Conservation (phyloP, 305 asterid genomes). For the Fraxinus greggii region DNA sequence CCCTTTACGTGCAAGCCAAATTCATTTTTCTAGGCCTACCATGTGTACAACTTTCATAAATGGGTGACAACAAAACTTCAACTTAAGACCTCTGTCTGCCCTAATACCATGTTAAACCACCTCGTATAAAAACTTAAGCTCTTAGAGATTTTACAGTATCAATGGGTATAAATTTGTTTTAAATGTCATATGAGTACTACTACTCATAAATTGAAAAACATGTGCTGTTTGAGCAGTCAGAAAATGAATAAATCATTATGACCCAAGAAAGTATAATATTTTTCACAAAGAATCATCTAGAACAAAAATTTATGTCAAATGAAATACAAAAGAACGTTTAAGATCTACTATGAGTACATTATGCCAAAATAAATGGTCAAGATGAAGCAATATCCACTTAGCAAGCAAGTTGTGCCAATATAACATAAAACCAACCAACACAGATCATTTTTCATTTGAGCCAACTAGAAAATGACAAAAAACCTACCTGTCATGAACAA, state of each 20-base stretch:
- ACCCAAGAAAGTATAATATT: background rate
- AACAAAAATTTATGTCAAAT: background rate
- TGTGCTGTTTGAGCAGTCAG: background rate
- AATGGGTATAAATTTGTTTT: background rate
- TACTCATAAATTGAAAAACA: background rate
- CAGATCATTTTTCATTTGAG: background rate
- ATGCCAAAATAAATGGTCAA: background rate
- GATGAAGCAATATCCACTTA: background rate
- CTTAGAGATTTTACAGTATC: background rate
- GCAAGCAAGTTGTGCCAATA: background rate
- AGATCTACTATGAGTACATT: background rate
- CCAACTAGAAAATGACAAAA: background rate
- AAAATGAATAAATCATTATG: background rate
- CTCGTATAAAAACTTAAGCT: background rate
- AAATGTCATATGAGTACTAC: background rate
- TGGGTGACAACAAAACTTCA: background rate
- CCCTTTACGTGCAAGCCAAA: background rate
- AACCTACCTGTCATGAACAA: conserved; percentile 90
- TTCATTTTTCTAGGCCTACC: background rate
- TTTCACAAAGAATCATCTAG: background rate
- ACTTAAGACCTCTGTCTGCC: background rate
- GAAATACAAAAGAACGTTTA: background rate
- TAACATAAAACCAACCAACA: conserved; percentile 14
- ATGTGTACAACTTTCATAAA: background rate
- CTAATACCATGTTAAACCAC: background rate